Conservation (phyloP, 768 basidiomycete genomes). For the Tricholoma flavovirens region DNA sequence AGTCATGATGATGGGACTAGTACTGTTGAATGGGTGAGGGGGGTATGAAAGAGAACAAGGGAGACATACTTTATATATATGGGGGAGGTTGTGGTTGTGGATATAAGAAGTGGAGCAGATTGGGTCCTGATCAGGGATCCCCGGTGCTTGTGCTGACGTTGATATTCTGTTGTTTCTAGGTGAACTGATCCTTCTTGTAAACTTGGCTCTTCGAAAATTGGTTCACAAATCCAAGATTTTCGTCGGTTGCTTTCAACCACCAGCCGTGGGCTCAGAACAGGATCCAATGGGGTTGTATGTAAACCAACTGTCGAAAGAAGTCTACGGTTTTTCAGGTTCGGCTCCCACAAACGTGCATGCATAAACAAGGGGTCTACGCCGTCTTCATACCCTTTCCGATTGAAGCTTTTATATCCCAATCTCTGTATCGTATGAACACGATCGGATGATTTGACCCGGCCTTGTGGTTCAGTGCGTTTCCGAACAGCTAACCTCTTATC, state of each 20-base stretch:
- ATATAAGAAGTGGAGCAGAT: constrained; percentile 57
- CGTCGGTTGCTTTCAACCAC: constrained; percentile 11
- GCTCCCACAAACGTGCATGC: constrained; percentile 40
- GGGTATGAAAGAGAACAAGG: constrained; percentile 8
- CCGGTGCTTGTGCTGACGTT: constrained; percentile 61
- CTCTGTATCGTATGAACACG: constrained; percentile 20
- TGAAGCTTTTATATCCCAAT: constrained; percentile 33
- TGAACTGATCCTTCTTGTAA: constrained; percentile 19
- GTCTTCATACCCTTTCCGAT: constrained; percentile 21
- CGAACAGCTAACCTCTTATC: constrained; percentile 25
- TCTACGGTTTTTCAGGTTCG: constrained; percentile 11
- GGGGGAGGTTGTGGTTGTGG: constrained; percentile 44
- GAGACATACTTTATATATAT: constrained; percentile 30
- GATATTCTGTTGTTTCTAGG: constrained; percentile 20
- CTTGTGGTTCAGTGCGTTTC: constrained; percentile 8
- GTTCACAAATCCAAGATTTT: constrained; percentile 35
- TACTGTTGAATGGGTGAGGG: constrained; percentile 11
- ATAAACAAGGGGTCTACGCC: constrained; percentile 18
- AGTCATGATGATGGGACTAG: constrained; percentile 37
- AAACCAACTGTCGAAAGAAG: constrained; percentile 14
- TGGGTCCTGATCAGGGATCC: constrained; percentile 36
- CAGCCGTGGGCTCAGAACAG: neutral
- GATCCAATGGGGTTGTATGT: constrained; percentile 13
- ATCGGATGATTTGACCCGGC: constrained; percentile 13
- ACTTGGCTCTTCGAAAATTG: constrained; percentile 48